Conservation (phyloP, 257 asterid genomes). For the Marsdenia floribunda region DNA sequence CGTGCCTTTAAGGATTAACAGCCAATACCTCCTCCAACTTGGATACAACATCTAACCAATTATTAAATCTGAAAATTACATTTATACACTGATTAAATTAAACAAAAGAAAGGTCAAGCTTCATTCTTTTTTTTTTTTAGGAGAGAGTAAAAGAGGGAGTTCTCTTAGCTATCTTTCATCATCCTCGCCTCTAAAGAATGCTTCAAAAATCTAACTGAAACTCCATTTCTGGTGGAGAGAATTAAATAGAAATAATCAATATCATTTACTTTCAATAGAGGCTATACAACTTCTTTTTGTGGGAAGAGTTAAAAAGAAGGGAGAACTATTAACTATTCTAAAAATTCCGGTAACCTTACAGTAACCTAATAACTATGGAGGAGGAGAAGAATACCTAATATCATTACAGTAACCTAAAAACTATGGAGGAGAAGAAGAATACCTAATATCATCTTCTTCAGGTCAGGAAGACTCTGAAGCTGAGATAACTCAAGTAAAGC, state of each 20-base stretch:
- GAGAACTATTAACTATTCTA: not conserved
- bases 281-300: not conserved
- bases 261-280: not conserved
- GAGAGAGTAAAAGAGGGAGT: not conserved
- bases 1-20: conserved; percentile 62
- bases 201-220: not conserved
- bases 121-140: not conserved
- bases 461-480: conserved; percentile 64
- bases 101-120: not conserved
- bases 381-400: too few relatives aligned
- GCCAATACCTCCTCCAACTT: conserved; percentile 80
- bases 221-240: not conserved
- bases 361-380: too few relatives aligned
- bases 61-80: not conserved
- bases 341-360: not conserved
- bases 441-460: conserved; percentile 80
- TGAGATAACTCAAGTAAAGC: conserved; percentile 81
- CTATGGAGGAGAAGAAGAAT: not conserved
- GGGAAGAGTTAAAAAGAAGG: not conserved
- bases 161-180: not conserved
- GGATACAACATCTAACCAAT: conserved; percentile 57
- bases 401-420: not conserved
- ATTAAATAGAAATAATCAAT: not conserved
- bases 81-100: not conserved
- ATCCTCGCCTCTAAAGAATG: not conserved